Evolutionary conservation across 1,284 basidiomycete species (phyloP).

Genomic region (Sporisorium exsertum): DNA sequence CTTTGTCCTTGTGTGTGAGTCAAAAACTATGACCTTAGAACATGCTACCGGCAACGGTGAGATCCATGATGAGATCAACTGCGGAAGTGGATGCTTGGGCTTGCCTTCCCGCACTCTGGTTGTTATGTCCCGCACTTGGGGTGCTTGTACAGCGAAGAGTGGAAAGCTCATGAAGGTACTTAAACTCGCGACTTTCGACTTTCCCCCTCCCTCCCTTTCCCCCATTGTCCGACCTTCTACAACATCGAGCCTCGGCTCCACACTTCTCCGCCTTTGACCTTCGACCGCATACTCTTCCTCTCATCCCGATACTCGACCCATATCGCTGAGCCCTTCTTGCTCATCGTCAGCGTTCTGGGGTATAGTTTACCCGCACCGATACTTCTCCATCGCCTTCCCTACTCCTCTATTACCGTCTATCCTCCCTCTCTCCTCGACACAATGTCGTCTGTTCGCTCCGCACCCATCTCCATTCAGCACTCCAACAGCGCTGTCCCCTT

Average conservation of each 20-base stretch:
- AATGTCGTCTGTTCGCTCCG: not conserved
- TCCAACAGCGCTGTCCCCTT: not conserved
- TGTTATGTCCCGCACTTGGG: slow-evolving; percentile 5
- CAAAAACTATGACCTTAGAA: not conserved
- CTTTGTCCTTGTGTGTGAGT: not conserved
- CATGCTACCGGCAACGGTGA: not conserved
- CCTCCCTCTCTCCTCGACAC: not conserved
- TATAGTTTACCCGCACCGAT: not conserved
- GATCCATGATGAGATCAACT: not conserved
- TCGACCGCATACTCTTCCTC: not conserved
- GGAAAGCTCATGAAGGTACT: slow-evolving; percentile 16
- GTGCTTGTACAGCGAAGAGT: slow-evolving; percentile 1
- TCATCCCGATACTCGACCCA: not conserved
- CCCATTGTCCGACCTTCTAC: not conserved
- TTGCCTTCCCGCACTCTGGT: slow-evolving; percentile 9
- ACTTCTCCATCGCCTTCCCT: not conserved
- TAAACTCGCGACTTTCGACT: slow-evolving; percentile 10
- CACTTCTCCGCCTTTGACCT: not conserved
- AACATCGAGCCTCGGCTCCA: slow-evolving; percentile 15
- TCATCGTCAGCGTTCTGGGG: not conserved
- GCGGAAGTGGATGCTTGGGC: not conserved
- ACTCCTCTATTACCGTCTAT: not conserved
- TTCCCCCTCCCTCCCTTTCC: slow-evolving; percentile 2
- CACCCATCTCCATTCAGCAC: not conserved
- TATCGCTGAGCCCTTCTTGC: not conserved